phyloP scores from a whole-genome alignment of 371 early-diverging fungal species.

The Apophysomyces trapeziformis region DNA sequence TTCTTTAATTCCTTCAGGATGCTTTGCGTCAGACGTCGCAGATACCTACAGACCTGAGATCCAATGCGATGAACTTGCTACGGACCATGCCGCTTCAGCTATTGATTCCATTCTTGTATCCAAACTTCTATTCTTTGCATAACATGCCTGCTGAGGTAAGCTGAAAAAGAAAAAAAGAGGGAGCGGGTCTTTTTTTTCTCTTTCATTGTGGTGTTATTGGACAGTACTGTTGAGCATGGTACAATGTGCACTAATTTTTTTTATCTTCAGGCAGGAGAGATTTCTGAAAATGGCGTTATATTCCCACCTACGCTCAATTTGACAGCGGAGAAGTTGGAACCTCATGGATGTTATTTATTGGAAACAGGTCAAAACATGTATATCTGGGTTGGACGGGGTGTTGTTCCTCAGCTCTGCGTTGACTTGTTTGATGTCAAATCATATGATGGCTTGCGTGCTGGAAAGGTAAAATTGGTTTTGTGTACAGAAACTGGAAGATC shows the following conservation, averaged over 20 bases:
- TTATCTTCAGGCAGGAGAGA: constrained; percentile 54
- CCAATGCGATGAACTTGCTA: constrained; percentile 72
- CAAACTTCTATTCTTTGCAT: constrained; percentile 88
- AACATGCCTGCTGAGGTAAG: constrained; percentile 74
- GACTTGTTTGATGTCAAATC: constrained; percentile 69
- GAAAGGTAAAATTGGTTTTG: constrained; percentile 48
- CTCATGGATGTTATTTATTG: constrained; percentile 85
- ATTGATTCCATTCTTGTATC: constrained; percentile 70
- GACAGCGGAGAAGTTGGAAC: constrained; percentile 83
- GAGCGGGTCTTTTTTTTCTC: too few species aligned
- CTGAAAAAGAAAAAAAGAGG: not conserved
- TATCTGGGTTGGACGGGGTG: constrained; percentile 87
- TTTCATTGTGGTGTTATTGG: too few species aligned
- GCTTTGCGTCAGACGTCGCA: constrained; percentile 71
- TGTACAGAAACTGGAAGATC: not conserved
- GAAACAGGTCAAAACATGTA: constrained; percentile 85
- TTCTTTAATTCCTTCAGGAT: constrained; percentile 36
- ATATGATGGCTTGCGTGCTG: constrained; percentile 64
- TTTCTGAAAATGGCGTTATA: constrained; percentile 60
- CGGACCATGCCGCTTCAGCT: constrained; percentile 84
- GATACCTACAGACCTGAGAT: constrained; percentile 71
- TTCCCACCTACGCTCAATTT: constrained; percentile 82
- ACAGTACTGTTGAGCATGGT: not conserved
- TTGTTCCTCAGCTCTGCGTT: constrained; percentile 73
- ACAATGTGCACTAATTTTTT: not conserved